Base-by-base conservation (phyloP, 805 yeast genomes). In the Candida gorgasii region DNA sequence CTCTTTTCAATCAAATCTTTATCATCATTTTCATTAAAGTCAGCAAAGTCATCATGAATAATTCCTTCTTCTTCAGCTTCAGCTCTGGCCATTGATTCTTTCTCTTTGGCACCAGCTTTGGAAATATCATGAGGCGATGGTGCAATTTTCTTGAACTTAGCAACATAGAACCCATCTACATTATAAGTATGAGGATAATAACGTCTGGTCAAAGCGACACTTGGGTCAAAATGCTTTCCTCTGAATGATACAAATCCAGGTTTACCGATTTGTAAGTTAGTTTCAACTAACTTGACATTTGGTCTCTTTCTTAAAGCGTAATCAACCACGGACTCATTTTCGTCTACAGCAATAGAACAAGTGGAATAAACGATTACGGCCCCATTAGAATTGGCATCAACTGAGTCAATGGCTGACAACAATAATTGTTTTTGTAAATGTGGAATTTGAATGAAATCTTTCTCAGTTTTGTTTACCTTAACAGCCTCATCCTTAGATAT, bases 161-260 rank as follows among this genome's bases (percentile, higher is more conserved):
- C 99, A 46, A 93, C 99, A 65, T 72, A 93, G 78, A 93, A 93
- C 17, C 99, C 99, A 67, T 93, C 99, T 42, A 93, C 99, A 64
- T 93, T 93, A 63, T 93, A 93, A 19, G 96, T 90, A 69, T 93
- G 99, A 42, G 99, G 99, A 63, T 93, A 93, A 67, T 92, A 93
- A 65, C 99, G 82, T 73, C 96, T 82, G 2, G 98, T 90, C 54
- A 92, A 69, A 38, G 80, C 78, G 42, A 93, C 63, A 53, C 79
- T 79, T 33, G 87, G 78, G 61, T 86, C 82, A 75, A 90, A 93
- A 44, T 80, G 86, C 67, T 90, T 92, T 38, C 99, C 99, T 63
- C 98, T 78, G 72, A 76, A 93, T 29, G 90, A 82, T 4, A 95
- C 83, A 69, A 92, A 93, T 5, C 98, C 99, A 55, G 88, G 95